Evolutionary conservation across 441 rosid species (phyloP), one percentile per base, ranked within the genome.

Genomic region (Viola pubescens): DNA sequence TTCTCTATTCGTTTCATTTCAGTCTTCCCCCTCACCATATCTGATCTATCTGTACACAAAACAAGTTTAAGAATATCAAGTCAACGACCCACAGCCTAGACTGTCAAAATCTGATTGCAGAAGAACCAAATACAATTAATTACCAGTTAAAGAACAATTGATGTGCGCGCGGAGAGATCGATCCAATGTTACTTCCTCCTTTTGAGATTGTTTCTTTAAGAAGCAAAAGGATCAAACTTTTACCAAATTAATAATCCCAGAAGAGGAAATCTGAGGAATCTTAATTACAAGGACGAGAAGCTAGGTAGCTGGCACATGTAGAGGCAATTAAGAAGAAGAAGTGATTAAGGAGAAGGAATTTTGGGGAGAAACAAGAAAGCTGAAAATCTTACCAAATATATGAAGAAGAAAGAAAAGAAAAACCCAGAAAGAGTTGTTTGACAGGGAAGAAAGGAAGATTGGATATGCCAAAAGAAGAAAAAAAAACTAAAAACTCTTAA

Each of bases 11-110:
- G 72, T 74, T 78, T 82, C 97, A 87, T 81, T 71, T 85, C 87
- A 39, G 95, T 89, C 80, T 89, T 89, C 37, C 97, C 97, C 68
- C 97, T 85, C 82, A 87, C 97, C 95, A 89, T 89, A 46, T 81
- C 58, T 51, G 34, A 4, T 14, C 51, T 39, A n/a, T 26, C 41
- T 3, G 37, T 16, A 11, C 38, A 9, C 14, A 9, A 4, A 41
- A 48, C 42, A 43, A 62, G 52, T 45, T 10, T 46, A 5, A 5
- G 39, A n/a, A n/a, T n/a, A n/a, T 19, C 49, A 19, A 26, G 45
- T 9, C 3, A 44, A 57, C 9, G 39, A 57, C 13, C 52, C 46
- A 44, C 38, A 19, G 16, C 40, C 14, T 13, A 14, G 26, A 52
- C 39, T 60, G 40, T 43, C 50, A 12, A 61, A 46, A 7, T 46